Conservation (phyloP, 805 yeast genomes). For the Candida maltosa region DNA sequence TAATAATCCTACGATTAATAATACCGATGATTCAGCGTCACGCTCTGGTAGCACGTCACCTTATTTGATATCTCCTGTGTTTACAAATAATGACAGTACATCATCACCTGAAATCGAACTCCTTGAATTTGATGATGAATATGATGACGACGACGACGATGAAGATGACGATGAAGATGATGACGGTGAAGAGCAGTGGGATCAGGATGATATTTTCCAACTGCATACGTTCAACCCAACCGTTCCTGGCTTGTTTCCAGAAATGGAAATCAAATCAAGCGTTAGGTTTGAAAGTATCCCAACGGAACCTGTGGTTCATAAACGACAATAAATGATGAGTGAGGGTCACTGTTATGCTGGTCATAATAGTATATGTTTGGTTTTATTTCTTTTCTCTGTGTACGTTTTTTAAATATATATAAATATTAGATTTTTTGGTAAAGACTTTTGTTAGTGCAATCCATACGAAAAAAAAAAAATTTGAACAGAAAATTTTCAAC, state of each 20-base stretch:
- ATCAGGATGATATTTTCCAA: neutral
- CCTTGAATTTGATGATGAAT: conserved; percentile 3
- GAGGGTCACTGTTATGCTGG: neutral
- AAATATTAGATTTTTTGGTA: neutral
- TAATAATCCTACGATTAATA: neutral
- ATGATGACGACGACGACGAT: conserved; percentile 7
- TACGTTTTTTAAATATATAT: neutral
- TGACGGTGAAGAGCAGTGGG: conserved; percentile 1
- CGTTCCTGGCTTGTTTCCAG: conserved; percentile 37
- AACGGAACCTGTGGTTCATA: conserved; percentile 26
- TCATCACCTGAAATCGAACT: neutral
- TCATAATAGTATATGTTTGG: neutral
- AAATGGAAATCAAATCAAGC: conserved; percentile 21
- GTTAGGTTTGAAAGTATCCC: conserved; percentile 24
- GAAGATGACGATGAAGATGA: conserved; percentile 10
- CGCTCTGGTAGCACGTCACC: neutral
- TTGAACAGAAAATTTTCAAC: too few species aligned
- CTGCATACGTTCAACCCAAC: conserved; percentile 20
- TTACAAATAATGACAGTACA: neutral
- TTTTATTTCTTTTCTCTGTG: neutral
- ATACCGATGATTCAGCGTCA: neutral
- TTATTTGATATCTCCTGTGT: neutral
- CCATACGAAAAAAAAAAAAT: conserved; percentile 1
- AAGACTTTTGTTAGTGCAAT: neutral
- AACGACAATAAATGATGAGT: conserved; percentile 10